Evolutionary conservation across 2,329 filamentous ascomycete species (phyloP), one percentile per base, ranked within the genome.

Genomic region (Setomelanomma holmii): DNA sequence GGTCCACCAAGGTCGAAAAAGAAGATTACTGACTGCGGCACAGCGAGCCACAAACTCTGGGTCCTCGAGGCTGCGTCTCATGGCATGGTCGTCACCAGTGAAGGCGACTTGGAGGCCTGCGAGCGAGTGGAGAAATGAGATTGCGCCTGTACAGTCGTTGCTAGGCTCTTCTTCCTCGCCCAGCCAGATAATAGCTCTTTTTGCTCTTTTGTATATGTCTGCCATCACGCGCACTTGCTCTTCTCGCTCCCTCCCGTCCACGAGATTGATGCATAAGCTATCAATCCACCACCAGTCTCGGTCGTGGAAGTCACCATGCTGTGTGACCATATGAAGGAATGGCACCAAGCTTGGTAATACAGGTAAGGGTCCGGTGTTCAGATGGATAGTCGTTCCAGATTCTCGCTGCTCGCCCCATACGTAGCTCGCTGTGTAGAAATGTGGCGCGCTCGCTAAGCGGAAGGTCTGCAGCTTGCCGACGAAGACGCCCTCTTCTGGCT

Each of bases 241-340:
- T n/a, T 60, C 63, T 14, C 64, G 59, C 49, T 73, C 66, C 16
- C 57, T 23, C 4, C 50, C 45, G 51, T 72, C 61, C 7, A 51
- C 40, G 5, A 69, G 59, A 38, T 72, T 69, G 45, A 73, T 70
- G 24, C 64, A 68, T 1, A 73, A 45, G 10, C 58, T 61, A 39
- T 73, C 69, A 4, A 72, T 67, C 69, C 68, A 72, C 66, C 67
- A 72, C 67, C 65, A 70, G 24, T 67, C 55, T 3, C 45, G 42
- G 5, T 56, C 41, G 1, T 55, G 16, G 43, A 66, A 71, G n/a
- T 67, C 61, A 2, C 40, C 36, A 49, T 66, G 61, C 7, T 34
- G 19, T 11, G 58, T 55, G 10, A 69, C 51, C 62, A 68, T 66
- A 8, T 58, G 46, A 5, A 71, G 40, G 27, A 71, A 67, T 2